Conservation (phyloP, 2,329 filamentous ascomycete genomes). For the Microsporum audouinii region DNA sequence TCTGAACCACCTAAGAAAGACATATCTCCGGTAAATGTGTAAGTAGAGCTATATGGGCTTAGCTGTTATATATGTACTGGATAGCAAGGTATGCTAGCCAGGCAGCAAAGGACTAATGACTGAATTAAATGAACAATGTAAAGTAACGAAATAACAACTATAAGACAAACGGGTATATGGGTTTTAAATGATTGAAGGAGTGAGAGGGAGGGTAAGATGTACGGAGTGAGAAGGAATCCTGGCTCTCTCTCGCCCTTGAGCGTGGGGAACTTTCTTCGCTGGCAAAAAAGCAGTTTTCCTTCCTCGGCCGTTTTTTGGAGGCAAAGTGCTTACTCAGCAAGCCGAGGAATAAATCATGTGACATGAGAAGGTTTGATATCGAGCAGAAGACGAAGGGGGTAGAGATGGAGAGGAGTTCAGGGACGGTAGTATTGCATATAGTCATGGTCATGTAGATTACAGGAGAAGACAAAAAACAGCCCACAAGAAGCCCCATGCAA, state of each 20-base stretch:
- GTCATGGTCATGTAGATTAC: neutral
- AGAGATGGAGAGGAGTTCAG: neutral
- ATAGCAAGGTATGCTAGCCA: neutral
- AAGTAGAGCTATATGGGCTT: neutral
- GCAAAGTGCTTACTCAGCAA: neutral
- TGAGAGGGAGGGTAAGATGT: neutral
- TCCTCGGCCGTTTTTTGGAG: neutral
- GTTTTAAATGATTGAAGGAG: neutral
- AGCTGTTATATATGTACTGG: neutral
- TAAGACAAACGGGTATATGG: neutral
- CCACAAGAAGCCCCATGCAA: neutral
- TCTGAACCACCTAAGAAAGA: conserved; percentile 93
- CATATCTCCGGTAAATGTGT: conserved; percentile 44
- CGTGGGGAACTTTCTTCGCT: neutral
- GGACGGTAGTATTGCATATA: neutral
- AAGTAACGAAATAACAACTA: neutral
- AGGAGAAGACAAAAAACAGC: neutral
- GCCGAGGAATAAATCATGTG: neutral
- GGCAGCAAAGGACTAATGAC: neutral
- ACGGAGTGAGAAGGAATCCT: too few species aligned
- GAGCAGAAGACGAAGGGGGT: neutral
- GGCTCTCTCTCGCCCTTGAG: neutral
- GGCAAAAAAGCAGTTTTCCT: neutral
- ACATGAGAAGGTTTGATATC: neutral
- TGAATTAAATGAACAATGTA: neutral